A percentile compares a stretch with the other conserved stretches of the same genome.
These are phyloP conservation scores for Lizonia empirigonia DNA, from an alignment of 2,329 filamentous ascomycete genomes.

Conservation along the genomic window DNA sequence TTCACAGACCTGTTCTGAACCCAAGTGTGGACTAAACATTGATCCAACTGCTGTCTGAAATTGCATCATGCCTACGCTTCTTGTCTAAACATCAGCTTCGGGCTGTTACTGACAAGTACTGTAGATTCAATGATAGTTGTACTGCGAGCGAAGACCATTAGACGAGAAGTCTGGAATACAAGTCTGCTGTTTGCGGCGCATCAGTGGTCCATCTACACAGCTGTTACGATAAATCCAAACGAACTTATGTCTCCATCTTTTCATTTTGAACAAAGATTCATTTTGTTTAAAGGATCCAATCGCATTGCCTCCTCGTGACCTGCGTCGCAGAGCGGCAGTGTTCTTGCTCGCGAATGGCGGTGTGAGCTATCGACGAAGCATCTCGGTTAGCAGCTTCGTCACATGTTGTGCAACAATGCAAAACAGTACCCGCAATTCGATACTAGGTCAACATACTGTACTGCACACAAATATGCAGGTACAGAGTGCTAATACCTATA, in stretches of 20 bases:
- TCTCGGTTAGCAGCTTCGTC: neutral
- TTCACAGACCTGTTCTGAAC: slow-evolving; percentile 88
- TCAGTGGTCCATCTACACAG: no score
- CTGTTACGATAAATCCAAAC: no score
- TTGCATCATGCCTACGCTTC: slow-evolving; percentile 5
- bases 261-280: no score
- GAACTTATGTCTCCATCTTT: no score
- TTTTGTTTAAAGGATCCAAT: no score
- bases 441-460: no score
- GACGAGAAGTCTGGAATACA: neutral
- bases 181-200: no score
- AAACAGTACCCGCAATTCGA: no score
- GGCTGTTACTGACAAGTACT: slow-evolving; percentile 11
- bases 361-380: neutral
- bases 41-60: slow-evolving; percentile 84
- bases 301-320: neutral
- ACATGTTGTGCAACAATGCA: neutral
- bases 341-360: neutral
- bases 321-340: neutral
- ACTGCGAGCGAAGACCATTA: neutral
- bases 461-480: no score
- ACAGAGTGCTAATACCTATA: no score
- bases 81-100: neutral
- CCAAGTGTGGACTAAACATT: slow-evolving; percentile 70
- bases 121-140: neutral